Percentiles rank a stretch among this genome's conserved stretches.
These are phyloP conservation scores for Aspergillus tamarii DNA, from an alignment of 2,329 filamentous ascomycete species.

Conservation along the genomic window DNA sequence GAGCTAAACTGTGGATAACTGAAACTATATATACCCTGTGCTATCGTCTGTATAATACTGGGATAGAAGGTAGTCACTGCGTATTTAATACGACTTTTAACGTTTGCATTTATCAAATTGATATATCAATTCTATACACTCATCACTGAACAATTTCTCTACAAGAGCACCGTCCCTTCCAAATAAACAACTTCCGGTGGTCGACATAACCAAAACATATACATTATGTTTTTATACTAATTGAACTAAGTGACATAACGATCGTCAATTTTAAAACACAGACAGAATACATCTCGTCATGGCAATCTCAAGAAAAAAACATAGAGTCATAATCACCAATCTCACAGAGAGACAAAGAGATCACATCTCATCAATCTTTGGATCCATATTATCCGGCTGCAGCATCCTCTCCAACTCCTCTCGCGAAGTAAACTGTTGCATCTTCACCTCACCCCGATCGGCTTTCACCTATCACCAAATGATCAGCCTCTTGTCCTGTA, in stretches of 20 bases:
- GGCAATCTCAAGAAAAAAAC: background rate
- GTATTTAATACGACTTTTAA: background rate
- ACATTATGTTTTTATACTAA: background rate
- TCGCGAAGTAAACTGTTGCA: background rate
- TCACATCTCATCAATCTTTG: slow-evolving; percentile 19
- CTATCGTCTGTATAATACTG: background rate
- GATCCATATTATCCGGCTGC: slow-evolving; percentile 12
- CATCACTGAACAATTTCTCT: background rate
- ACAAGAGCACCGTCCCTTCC: rapidly evolving
- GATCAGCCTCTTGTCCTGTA: background rate
- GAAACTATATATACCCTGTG: background rate
- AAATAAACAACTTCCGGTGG: background rate
- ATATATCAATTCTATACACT: background rate
- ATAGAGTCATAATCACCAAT: background rate
- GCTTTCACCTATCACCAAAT: slow-evolving; percentile 16
- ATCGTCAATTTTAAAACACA: too few relatives aligned
- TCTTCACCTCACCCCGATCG: slow-evolving; percentile 19
- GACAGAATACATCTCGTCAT: background rate
- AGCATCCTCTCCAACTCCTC: slow-evolving; percentile 15
- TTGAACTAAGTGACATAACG: too few relatives aligned
- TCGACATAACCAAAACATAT: background rate
- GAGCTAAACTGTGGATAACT: background rate
- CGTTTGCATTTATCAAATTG: background rate
- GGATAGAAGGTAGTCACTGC: background rate
- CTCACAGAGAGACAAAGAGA: background rate